Evolutionary conservation across 2,329 filamentous ascomycete genomes (phyloP), one percentile per base, ranked within the genome.

Genomic region (Incumbomyces delicatus): DNA sequence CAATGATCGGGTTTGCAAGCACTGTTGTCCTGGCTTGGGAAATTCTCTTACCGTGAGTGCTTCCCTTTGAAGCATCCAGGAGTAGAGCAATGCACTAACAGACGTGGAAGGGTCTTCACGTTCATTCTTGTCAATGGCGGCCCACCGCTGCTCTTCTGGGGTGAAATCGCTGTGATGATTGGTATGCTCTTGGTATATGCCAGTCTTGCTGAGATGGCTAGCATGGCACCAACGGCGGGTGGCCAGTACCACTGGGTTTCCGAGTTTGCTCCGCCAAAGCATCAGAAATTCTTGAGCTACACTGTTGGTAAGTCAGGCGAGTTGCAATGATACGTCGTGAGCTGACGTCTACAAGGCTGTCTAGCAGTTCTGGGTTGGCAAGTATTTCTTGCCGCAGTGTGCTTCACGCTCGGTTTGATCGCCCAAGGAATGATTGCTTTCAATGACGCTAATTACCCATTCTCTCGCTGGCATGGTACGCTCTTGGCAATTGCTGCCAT

Each of bases 341-440:
- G 57, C 27, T 57, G 58, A 34, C 36, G 55, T 68, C 32, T 57
- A 18, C 50, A 53, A 27, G 54, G 58, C 20, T 61, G 59, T 57
- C 41, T 61, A 11, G 53, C 52, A 16, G 53, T 58, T 42, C 41
- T 58, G 29, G 54, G 59, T 22, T 58, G 58, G 56, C 53, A 61
- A 20, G 46, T 44, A 6, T 57, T 41, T 16, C 38, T 45, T 10
- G 41, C 49, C 2, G 38, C 42, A 6, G 49, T 39, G 38, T 63
- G 61, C 16, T 69, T 66, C 57, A 61, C 69, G 7, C 64, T 65
- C 5, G 68, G 64, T 2, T 64, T 60, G 3, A 64, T 68, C 30
- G 65, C 72, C 2, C 67, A 72, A 51, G 68, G 66, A 0, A 50
- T 73, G 7, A 60, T 71, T 14, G 60, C 66, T 12, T 54, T 72